Conservation (phyloP, 1,284 basidiomycete genomes). For the Moesziomyces sp. region DNA sequence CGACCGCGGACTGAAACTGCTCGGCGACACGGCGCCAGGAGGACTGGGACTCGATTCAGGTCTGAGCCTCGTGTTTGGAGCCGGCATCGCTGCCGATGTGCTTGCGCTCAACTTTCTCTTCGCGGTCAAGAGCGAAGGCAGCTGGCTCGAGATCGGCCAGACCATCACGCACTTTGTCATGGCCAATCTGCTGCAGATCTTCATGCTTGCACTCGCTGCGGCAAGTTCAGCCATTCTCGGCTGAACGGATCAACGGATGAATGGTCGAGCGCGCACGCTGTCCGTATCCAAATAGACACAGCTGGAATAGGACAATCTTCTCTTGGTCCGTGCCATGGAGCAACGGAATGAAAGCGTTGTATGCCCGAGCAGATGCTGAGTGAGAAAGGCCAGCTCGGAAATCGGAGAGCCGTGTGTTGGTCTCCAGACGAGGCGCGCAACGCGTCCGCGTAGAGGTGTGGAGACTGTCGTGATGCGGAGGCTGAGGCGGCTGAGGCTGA, state of each 20-base stretch:
- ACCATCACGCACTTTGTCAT: constrained; percentile 89
- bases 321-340: too few relatives aligned
- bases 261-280: not conserved
- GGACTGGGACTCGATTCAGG: constrained; percentile 50
- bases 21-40: constrained; percentile 43
- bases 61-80: constrained; percentile 52
- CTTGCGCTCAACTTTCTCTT: constrained; percentile 82
- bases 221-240: constrained; percentile 37
- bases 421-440: not conserved
- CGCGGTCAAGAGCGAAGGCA: constrained; percentile 83
- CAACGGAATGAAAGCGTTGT: too few relatives aligned
- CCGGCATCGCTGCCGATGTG: constrained; percentile 59
- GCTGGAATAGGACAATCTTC: not conserved
- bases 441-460: not conserved
- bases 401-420: not conserved
- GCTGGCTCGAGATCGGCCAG: constrained; percentile 90
- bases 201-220: constrained; percentile 70
- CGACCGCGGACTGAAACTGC: constrained; percentile 40
- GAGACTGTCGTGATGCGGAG: not conserved
- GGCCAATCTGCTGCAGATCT: constrained; percentile 80
- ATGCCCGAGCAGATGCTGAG: not conserved
- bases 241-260: not conserved
- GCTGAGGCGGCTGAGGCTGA: too few relatives aligned
- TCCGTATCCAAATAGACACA: not conserved
- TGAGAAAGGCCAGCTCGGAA: not conserved